A percentile compares a stretch with the other conserved stretches of the same genome.
Evolutionary conservation across 2,329 filamentous ascomycete species (phyloP).

Genomic region (Colletotrichum simmondsii): DNA sequence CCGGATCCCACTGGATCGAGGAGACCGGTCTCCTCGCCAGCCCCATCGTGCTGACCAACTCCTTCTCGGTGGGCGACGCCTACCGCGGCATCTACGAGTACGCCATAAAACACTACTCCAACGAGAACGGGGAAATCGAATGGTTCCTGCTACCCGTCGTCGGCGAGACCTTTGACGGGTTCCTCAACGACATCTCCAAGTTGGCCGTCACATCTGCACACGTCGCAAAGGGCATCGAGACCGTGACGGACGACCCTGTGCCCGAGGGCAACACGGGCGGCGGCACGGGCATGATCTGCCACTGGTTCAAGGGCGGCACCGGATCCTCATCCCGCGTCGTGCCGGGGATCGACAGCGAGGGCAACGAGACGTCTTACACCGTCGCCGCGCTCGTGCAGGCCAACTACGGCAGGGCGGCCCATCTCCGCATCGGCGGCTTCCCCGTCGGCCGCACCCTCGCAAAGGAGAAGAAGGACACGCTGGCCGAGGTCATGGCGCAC

Average conservation of each 20-base stretch:
- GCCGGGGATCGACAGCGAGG: conserved; percentile 50
- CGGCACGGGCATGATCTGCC: conserved; percentile 75
- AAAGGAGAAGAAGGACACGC: conserved; percentile 47
- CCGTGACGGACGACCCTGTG: conserved; percentile 61
- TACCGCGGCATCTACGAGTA: conserved; percentile 70
- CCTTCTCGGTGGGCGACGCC: conserved; percentile 66
- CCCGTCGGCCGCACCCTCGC: conserved; percentile 70
- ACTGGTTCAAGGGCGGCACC: conserved; percentile 75
- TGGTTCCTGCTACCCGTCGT: conserved; percentile 69
- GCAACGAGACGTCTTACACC: conserved; percentile 58
- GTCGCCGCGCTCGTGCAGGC: conserved; percentile 72
- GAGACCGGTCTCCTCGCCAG: conserved; percentile 69
- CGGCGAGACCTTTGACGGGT: conserved; percentile 72
- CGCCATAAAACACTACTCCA: conserved; percentile 56
- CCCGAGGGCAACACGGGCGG: conserved; percentile 73
- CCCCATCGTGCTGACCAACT: conserved; percentile 70
- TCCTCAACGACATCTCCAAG: conserved; percentile 65
- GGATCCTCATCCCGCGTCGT: conserved; percentile 70
- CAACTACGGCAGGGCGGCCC: conserved; percentile 70
- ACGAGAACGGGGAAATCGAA: conserved; percentile 55
- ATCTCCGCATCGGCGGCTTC: conserved; percentile 69
- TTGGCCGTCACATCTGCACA: conserved; percentile 66
- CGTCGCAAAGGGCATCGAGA: conserved; percentile 63
- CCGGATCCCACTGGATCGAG: conserved; percentile 69
- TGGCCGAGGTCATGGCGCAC: conserved; percentile 36